phyloP scores from a whole-genome alignment of 2,329 filamentous ascomycete species.

The Fusarium fujikuroi region DNA sequence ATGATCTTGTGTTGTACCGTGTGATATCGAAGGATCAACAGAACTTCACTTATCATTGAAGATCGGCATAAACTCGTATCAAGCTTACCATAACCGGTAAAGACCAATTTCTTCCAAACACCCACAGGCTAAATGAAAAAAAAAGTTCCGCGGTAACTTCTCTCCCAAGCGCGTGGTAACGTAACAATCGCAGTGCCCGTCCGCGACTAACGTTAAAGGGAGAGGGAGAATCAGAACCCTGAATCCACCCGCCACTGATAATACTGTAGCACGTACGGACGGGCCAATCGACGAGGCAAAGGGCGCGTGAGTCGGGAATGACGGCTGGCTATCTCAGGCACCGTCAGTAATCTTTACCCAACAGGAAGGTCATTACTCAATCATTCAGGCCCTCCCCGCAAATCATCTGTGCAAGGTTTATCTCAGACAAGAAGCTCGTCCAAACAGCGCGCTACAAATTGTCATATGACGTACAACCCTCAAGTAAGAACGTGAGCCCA shows the following conservation, averaged over 20 bases:
- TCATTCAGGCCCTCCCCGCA: slow-evolving; percentile 12
- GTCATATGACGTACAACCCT: slow-evolving; percentile 22
- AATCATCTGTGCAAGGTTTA: slow-evolving; percentile 14
- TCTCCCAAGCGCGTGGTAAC: slow-evolving; percentile 23
- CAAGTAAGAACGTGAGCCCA: slow-evolving; percentile 1
- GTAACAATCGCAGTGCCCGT: slow-evolving; percentile 7
- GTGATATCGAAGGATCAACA: neutral
- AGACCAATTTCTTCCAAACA: neutral
- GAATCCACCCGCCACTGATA: slow-evolving; percentile 12
- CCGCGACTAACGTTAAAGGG: neutral
- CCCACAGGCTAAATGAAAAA: neutral
- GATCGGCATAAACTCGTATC: neutral
- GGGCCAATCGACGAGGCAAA: slow-evolving; percentile 13
- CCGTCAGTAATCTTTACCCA: slow-evolving; percentile 19
- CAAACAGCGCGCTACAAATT: slow-evolving; percentile 8
- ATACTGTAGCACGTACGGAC: neutral
- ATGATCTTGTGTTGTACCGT: neutral
- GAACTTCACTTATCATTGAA: neutral
- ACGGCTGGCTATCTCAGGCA: slow-evolving; percentile 18
- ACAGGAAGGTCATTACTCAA: slow-evolving; percentile 30
- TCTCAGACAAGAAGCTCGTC: neutral
- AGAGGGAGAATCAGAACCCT: neutral
- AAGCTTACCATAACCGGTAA: neutral
- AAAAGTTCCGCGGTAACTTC: neutral
- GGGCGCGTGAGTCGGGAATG: slow-evolving; percentile 2